phyloP scores from a whole-genome alignment of 140 eudicot genomes.

The Erigeron philadelphicus region DNA sequence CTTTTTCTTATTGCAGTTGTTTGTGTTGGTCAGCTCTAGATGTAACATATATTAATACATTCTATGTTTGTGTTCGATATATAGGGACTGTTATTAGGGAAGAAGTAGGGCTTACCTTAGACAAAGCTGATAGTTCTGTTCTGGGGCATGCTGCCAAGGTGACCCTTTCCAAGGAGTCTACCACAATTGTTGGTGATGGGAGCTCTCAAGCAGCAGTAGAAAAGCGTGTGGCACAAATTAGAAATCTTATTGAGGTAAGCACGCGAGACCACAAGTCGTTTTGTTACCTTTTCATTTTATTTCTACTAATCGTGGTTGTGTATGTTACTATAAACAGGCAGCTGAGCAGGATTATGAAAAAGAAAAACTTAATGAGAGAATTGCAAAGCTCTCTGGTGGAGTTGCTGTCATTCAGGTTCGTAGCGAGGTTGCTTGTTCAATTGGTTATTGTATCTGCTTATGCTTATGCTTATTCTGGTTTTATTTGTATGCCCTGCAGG shows the following conservation, averaged over 20 bases:
- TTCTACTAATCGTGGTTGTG: conserved; percentile 9
- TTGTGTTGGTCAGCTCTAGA: not conserved
- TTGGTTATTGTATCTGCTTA: not conserved
- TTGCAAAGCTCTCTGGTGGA: conserved; percentile 90
- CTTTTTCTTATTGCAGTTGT: not conserved
- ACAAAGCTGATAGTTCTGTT: conserved; percentile 74
- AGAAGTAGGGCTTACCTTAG: conserved; percentile 75
- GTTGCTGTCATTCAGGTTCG: conserved; percentile 92
- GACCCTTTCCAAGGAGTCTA: conserved; percentile 64
- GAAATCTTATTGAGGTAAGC: conserved; percentile 79
- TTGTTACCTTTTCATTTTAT: not conserved
- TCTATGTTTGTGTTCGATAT: not conserved
- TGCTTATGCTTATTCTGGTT: conserved; percentile 3
- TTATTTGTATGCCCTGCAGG: conserved; percentile 32
- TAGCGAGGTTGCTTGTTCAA: not conserved
- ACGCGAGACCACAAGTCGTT: not conserved
- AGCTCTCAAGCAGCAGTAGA: conserved; percentile 71
- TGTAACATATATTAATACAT: not conserved
- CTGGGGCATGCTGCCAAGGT: conserved; percentile 91
- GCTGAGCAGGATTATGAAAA: conserved; percentile 86
- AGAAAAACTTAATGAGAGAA: conserved; percentile 78
- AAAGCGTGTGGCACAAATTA: conserved; percentile 77
- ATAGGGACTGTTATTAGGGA: conserved; percentile 93
- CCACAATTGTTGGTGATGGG: conserved; percentile 93
- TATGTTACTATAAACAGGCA: conserved; percentile 34